phyloP scores from a whole-genome alignment of 495 filamentous ascomycete species.

The Mycothermus thermophilus region DNA sequence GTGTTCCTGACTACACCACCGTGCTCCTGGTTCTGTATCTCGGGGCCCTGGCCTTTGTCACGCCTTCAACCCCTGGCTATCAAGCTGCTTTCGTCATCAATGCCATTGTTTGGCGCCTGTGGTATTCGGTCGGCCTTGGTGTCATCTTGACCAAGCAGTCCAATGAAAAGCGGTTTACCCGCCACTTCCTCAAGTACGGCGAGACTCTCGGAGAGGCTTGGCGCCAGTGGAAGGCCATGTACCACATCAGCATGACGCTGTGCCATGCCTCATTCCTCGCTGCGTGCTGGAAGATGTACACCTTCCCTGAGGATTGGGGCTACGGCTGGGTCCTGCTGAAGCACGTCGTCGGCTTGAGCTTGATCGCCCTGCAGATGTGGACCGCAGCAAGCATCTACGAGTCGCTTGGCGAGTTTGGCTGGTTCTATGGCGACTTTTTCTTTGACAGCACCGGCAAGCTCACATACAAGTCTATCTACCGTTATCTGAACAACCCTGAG shows the following conservation, averaged over 20 bases:
- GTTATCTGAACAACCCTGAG: slow-evolving; percentile 94
- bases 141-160: slow-evolving; percentile 75
- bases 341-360: slow-evolving; percentile 67
- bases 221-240: slow-evolving; percentile 95
- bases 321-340: slow-evolving; percentile 72
- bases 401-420: slow-evolving; percentile 92
- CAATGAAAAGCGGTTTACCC: slow-evolving; percentile 78
- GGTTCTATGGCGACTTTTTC: slow-evolving; percentile 98
- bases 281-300: slow-evolving; percentile 94
- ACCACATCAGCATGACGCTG: slow-evolving; percentile 81
- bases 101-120: slow-evolving; percentile 72
- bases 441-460: slow-evolving; percentile 78
- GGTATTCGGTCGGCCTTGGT: slow-evolving; percentile 84
- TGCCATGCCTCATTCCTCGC: slow-evolving; percentile 80
- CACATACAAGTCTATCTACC: slow-evolving; percentile 94
- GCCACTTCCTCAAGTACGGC: slow-evolving; percentile 94
- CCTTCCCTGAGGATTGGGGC: slow-evolving; percentile 66
- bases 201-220: slow-evolving; percentile 83
- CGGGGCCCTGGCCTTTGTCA: slow-evolving; percentile 53
- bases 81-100: slow-evolving; percentile 69
- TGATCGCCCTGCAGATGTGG: slow-evolving; percentile 85
- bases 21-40: slow-evolving; percentile 62
- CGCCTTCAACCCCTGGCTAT: slow-evolving; percentile 59
- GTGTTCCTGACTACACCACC: slow-evolving; percentile 69
- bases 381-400: slow-evolving; percentile 89